Base-by-base conservation (phyloP, 1,284 basidiomycete species). In the Apiotrichum brassicae region DNA sequence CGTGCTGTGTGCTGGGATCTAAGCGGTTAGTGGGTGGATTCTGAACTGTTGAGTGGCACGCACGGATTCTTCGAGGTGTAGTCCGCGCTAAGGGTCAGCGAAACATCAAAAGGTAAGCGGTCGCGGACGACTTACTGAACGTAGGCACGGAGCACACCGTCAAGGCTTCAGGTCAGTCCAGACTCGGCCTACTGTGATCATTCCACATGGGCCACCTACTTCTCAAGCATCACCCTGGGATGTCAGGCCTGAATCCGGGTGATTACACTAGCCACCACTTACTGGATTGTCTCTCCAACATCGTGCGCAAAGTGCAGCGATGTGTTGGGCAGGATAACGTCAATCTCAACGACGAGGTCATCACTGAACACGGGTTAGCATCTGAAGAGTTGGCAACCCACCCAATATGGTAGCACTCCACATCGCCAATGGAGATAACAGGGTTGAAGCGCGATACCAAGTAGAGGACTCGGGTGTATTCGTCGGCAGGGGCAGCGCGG, bases 261-360 rank as follows among this genome's bases (percentile, higher is more conserved):
- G 33, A 11, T n/a, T n/a, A 14, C 8, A 30, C 28, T 14, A 30
- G 20, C 2, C 16, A 11, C 9, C 11, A 54, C 64, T 58, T 51
- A 71, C 63, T 72, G 71, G 20, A 71, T 68, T 9, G 71, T 73
- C 63, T 75, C 73, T 18, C 74, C 75, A 1, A 76, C 54, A 56
- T 77, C 72, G 52, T 76, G 75, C 8, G 75, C 74, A 41, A 67
- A 68, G 30, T 75, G 74, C 7, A 77, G 58, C 0, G 70, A 63
- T 12, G 72, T 75, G 16, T 62, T 54, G 1, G 76, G 76, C 3
- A 78, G 62, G 37, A 77, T 73, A 18, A 76, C 70, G 46, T 75
- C 73, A 23, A 73, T 61, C 48, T 78, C 76, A 14, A 76, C 74
- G 24, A 76, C 65, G n/a, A 74, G 53, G 45, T 75, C 73, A 51